These are phyloP conservation scores for Candida sanyaensis DNA, from an alignment of 1,139 yeast genomes.

Conservation along the genomic window DNA sequence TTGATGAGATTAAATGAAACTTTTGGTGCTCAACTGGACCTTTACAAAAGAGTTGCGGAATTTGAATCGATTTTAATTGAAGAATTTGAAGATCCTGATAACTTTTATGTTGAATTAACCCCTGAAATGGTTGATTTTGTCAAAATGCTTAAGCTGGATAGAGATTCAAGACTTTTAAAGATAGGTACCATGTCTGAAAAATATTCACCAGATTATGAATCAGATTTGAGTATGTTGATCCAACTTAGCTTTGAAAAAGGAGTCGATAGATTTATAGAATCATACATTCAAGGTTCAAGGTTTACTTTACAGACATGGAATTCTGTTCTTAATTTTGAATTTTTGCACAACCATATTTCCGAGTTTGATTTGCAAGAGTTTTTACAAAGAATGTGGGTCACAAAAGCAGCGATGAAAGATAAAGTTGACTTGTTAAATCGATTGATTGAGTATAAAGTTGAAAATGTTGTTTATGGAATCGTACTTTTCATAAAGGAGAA, in stretches of 20 bases:
- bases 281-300: conserved; percentile 29
- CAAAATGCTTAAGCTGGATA: conserved; percentile 20
- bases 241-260: conserved; percentile 34
- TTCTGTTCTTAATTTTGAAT: conserved; percentile 32
- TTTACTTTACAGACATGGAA: conserved; percentile 37
- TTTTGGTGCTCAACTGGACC: not conserved
- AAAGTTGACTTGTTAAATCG: conserved; percentile 19
- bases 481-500: conserved; percentile 18
- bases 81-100: conserved; percentile 55
- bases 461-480: conserved; percentile 29
- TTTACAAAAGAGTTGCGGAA: conserved; percentile 23
- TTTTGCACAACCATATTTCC: conserved; percentile 22
- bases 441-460: conserved; percentile 27
- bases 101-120: conserved; percentile 44
- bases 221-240: conserved; percentile 32
- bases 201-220: conserved; percentile 14
- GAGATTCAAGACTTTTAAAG: not conserved
- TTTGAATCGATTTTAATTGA: conserved; percentile 44
- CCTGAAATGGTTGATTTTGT: conserved; percentile 32
- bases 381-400: conserved; percentile 26
- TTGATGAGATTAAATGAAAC: conserved; percentile 18
- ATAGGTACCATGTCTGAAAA: not conserved
- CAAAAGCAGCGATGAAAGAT: conserved; percentile 18
- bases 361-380: conserved; percentile 24
- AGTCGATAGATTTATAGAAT: conserved; percentile 24